Evolutionary conservation across 2,329 filamentous ascomycete species (phyloP).

Genomic region (Alternaria alternata): DNA sequence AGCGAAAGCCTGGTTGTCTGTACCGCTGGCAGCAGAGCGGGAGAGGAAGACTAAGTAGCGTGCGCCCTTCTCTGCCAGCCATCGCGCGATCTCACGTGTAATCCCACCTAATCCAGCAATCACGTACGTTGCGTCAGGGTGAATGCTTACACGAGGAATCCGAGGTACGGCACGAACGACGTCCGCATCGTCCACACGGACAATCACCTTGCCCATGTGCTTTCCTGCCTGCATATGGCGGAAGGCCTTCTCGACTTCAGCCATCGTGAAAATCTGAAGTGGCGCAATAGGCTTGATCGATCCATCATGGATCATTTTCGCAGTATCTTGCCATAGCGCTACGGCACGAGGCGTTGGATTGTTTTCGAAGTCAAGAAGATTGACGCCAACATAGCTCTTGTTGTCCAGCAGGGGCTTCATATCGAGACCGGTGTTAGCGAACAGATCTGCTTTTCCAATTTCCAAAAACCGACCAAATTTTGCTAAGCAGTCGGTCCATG

Average conservation of each 20-base stretch:
- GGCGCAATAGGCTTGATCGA: slow-evolving; percentile 8
- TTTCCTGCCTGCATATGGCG: slow-evolving; percentile 40
- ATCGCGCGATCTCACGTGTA: slow-evolving; percentile 27
- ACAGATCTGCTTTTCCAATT: slow-evolving; percentile 21
- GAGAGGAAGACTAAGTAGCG: slow-evolving; percentile 30
- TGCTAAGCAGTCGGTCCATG: slow-evolving; percentile 36
- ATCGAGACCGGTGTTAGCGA: slow-evolving; percentile 20
- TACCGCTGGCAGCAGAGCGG: slow-evolving; percentile 13
- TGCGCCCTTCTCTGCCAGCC: slow-evolving; percentile 30
- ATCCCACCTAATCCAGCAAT: slow-evolving; percentile 33
- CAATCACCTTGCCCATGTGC: slow-evolving; percentile 53
- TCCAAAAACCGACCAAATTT: slow-evolving; percentile 42
- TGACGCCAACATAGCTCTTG: slow-evolving; percentile 11
- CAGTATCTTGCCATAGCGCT: no score
- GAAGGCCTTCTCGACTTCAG: slow-evolving; percentile 14
- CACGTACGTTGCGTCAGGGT: slow-evolving; percentile 28
- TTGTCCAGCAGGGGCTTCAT: slow-evolving; percentile 20
- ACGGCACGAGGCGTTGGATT: neutral
- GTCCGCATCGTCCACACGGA: slow-evolving; percentile 35
- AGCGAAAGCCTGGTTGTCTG: slow-evolving; percentile 6
- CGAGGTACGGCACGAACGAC: slow-evolving; percentile 8
- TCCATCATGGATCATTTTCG: neutral
- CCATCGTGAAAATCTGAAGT: no score
- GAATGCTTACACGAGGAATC: slow-evolving; percentile 5
- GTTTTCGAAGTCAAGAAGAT: slow-evolving; percentile 6